Base-by-base conservation (phyloP, 306 rosid genomes). In the Casuarina glauca region DNA sequence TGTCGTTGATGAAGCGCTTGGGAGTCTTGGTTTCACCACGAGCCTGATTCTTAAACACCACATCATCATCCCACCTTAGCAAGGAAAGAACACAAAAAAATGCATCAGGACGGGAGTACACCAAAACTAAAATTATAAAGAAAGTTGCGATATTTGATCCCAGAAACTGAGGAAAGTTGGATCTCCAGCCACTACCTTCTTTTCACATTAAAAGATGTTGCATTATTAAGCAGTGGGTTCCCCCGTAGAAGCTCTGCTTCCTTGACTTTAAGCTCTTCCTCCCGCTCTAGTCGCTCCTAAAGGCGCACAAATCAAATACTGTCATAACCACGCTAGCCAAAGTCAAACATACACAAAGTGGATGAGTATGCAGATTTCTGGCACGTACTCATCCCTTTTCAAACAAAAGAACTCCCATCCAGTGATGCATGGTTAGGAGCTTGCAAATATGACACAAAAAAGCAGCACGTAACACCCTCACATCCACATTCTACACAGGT, bases 1-100 rank as follows among this genome's bases (percentile, higher is more conserved):
- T 95, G 78, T 93, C 99, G 7, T 95, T 95, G 74, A 92, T 91
- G 84, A 93, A 95, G 80, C 97, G 96, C 88, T 96, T 93, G 3
- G 97, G 89, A 6, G 80, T 55, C 88, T 96, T 96, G 74, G 91
- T 86, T 82, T 95, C 99, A 20, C 97, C 98, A 3, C 97, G 97
- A 60, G 98, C 88, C 82, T 93, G 98, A 76, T 93, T 93, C 86
- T 93, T 93, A 74, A 93, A 93, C 79, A 93, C 98, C 82, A 91
- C 97, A 39, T 89, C 98, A 79, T 93, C 98, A 77, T 93, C 98
- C 97, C 97, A 91, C 86, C 98, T 86, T 66, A 36, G 38, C 74
- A 69, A 5, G 1, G 48, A 77, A 57, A 20, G 62, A 66, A 73
- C 35, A 45, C 9, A 45, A 39, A 79, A 73, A 9, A 44, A 8